Evolutionary conservation across 305 asterid species (phyloP).

Genomic region (Solanum hybrid): DNA sequence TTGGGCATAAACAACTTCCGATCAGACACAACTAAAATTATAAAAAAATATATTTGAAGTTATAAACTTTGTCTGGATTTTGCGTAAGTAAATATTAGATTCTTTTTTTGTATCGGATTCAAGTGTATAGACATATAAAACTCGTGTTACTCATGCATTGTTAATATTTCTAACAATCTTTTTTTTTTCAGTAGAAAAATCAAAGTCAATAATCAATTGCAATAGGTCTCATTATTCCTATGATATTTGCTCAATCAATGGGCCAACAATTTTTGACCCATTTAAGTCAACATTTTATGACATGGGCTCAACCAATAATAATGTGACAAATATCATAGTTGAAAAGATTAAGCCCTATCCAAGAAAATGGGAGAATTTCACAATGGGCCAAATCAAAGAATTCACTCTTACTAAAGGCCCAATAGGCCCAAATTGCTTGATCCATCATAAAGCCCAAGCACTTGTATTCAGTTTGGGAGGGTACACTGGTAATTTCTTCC

Average conservation of each 20-base stretch:
- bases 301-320: background rate
- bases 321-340: background rate
- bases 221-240: constrained; percentile 3
- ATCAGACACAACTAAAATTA: background rate
- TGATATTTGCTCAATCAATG: constrained; percentile 11
- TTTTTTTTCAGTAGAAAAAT: background rate
- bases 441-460: constrained; percentile 13
- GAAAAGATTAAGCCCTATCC: constrained; percentile 14
- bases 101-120: too few species aligned
- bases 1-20: background rate
- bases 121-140: background rate
- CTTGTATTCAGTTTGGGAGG: constrained; percentile 15
- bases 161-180: background rate
- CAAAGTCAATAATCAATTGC: constrained; percentile 1
- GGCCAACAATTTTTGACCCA: constrained; percentile 1
- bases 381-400: constrained; percentile 9
- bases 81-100: background rate
- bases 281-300: background rate
- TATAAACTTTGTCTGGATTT: background rate
- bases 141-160: background rate
- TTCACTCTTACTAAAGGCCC: constrained; percentile 7
- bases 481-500: constrained; percentile 16
- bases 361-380: constrained; percentile 11
- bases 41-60: background rate
- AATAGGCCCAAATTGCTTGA: constrained; percentile 5